phyloP scores from a whole-genome alignment of 2,329 filamentous ascomycete species.

The Neopestalotiopsis rosae region DNA sequence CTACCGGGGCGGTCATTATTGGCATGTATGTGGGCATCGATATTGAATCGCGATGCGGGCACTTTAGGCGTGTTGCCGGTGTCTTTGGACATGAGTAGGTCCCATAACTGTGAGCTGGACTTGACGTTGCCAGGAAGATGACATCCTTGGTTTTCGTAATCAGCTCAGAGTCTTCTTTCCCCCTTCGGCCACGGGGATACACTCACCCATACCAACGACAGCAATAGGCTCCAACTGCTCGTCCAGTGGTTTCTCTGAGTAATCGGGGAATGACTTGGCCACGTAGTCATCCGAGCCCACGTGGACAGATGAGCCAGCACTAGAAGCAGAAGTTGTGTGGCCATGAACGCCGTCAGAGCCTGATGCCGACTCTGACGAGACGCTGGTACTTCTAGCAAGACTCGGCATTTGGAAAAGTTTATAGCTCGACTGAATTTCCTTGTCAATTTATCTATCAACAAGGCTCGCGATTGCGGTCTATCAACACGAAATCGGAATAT shows the following conservation, averaged over 20 bases:
- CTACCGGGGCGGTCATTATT: conserved; percentile 29
- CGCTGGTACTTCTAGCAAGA: too few species aligned
- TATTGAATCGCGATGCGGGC: conserved; percentile 23
- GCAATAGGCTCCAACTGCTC: conserved; percentile 27
- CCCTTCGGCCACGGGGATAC: too few species aligned
- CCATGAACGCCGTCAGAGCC: too few species aligned
- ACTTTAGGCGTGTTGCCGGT: conserved; percentile 26
- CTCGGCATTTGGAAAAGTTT: too few species aligned
- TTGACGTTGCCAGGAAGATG: conserved; percentile 24
- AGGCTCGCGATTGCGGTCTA: too few species aligned
- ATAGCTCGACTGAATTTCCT: too few species aligned
- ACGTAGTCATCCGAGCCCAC: conserved; percentile 17
- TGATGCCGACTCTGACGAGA: too few species aligned
- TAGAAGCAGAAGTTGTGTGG: too few species aligned
- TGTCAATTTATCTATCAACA: too few species aligned
- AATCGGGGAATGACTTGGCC: conserved; percentile 20
- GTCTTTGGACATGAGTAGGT: conserved; percentile 24
- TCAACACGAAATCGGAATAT: too few species aligned
- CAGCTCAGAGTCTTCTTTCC: too few species aligned
- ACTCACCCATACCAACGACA: conserved; percentile 28
- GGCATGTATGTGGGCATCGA: conserved; percentile 30
- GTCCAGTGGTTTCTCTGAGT: conserved; percentile 23
- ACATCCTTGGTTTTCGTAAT: conserved; percentile 17
- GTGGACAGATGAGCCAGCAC: too few species aligned
- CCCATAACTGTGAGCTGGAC: conserved; percentile 22